Base-by-base conservation (phyloP, 495 filamentous ascomycete genomes). In the Sphaerosporella brunnea region DNA sequence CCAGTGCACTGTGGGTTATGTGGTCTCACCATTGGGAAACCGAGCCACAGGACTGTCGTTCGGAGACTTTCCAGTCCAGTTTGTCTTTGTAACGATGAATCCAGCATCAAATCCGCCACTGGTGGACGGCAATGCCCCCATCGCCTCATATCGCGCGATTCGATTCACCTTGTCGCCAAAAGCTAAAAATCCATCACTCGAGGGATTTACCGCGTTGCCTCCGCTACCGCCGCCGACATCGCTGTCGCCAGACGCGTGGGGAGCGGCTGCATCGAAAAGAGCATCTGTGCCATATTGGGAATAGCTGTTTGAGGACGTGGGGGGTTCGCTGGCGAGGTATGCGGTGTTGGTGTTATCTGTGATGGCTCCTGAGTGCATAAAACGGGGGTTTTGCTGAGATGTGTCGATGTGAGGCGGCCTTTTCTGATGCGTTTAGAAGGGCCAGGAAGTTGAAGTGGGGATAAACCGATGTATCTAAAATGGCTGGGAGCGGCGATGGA, bases 311-410 rank as follows among this genome's bases (percentile, higher is more conserved):
- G 45, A 45, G 46, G 48, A 47, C 41, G 35, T 43, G 26, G 34
- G 4, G 23, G 16, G 18, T 23, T 24, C 24, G 44, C n/a, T n/a
- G n/a, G 40, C 38, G 19, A 26, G 55, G 25, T 26, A 45, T 45
- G 47, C 24, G 39, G 47, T 42, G 23, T 30, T 47, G 25, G n/a
- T n/a, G n/a, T 25, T 50, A 48, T 46, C 45, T 35, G 38, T 58
- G 45, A 18, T 59, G 35, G 47, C 39, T 43, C 58, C 48, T 46
- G 56, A 47, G 49, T 58, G 55, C 56, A 59, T 59, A 59, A 59
- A n/a, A 59, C 45, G 48, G 48, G 52, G 54, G 48, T 37, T 52
- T 26, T 36, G 45, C 13, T 45, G 44, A 21, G n/a, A 43, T 35
- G 54, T 37, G 54, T 10, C 43, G 35, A 36, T 34, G 25, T 5